Conservation (phyloP, 345 rosid species). For the Brassica cretica region DNA sequence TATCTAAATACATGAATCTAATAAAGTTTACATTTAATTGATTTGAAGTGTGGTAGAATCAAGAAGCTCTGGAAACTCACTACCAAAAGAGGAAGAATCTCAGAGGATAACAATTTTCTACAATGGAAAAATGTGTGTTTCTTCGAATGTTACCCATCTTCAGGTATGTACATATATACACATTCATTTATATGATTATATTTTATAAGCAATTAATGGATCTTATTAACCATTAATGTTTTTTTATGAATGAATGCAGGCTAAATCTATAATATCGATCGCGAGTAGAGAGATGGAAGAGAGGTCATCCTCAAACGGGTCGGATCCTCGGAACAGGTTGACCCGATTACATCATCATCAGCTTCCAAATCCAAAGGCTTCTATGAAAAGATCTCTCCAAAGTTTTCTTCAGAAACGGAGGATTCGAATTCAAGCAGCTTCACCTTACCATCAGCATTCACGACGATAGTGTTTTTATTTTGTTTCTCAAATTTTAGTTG, state of each 20-base stretch:
- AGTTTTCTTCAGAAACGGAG: conserved; percentile 51
- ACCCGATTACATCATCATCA: conserved; percentile 18
- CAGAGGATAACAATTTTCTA: conserved; percentile 40
- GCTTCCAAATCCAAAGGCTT: conserved; percentile 35
- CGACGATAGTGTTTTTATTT: conserved; percentile 14
- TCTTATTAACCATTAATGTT: background rate
- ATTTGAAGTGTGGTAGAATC: conserved; percentile 22
- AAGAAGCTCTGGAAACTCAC: conserved; percentile 18
- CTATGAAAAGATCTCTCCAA: conserved; percentile 57
- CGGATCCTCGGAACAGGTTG: background rate
- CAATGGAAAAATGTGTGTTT: conserved; percentile 32
- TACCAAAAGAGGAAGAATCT: conserved; percentile 26
- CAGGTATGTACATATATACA: conserved; percentile 24
- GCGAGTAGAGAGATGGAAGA: conserved; percentile 30
- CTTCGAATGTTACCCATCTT: conserved; percentile 31
- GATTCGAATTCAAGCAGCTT: conserved; percentile 46
- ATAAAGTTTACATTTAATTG: background rate
- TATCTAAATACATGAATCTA: conserved; percentile 5
- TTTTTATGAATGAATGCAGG: conserved; percentile 7
- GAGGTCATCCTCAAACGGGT: conserved; percentile 15
- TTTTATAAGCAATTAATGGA: background rate
- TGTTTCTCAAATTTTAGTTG: background rate
- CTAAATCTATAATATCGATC: conserved; percentile 33
- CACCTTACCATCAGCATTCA: conserved; percentile 37
- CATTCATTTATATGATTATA: background rate